These are phyloP conservation scores for Neurospora cerealis DNA, from an alignment of 495 filamentous ascomycete species.

Conservation along the genomic window DNA sequence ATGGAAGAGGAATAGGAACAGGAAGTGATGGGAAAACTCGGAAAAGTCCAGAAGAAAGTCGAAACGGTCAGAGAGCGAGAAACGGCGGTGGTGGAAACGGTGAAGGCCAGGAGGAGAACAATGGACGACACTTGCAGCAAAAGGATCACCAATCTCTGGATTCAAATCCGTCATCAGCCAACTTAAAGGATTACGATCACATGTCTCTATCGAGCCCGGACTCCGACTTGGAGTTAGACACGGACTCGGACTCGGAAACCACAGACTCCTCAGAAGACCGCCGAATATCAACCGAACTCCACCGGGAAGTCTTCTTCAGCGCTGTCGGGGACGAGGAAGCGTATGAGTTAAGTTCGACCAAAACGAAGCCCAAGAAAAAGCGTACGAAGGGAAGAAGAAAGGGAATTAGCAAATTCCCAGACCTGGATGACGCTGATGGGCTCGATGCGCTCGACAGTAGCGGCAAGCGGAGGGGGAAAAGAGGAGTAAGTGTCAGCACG, in stretches of 20 bases:
- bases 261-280: background rate
- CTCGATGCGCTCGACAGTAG: background rate
- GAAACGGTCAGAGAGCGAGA: background rate
- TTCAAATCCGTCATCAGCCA: background rate
- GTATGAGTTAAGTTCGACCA: background rate
- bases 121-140: background rate
- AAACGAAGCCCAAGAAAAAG: background rate
- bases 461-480: background rate
- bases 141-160: too few species aligned
- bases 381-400: background rate
- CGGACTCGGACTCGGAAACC: background rate
- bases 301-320: background rate
- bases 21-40: background rate
- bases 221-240: background rate
- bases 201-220: background rate
- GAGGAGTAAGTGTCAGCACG: background rate
- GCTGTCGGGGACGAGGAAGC: background rate
- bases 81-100: background rate
- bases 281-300: background rate
- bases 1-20: background rate
- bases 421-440: background rate
- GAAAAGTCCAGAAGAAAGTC: background rate
- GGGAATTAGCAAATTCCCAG: background rate
- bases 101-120: background rate
- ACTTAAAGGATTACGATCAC: background rate